Evolutionary conservation across 192 early-diverging fungal species (phyloP), one percentile per base, ranked within the genome.

Genomic region (Blastocladiella britannica): DNA sequence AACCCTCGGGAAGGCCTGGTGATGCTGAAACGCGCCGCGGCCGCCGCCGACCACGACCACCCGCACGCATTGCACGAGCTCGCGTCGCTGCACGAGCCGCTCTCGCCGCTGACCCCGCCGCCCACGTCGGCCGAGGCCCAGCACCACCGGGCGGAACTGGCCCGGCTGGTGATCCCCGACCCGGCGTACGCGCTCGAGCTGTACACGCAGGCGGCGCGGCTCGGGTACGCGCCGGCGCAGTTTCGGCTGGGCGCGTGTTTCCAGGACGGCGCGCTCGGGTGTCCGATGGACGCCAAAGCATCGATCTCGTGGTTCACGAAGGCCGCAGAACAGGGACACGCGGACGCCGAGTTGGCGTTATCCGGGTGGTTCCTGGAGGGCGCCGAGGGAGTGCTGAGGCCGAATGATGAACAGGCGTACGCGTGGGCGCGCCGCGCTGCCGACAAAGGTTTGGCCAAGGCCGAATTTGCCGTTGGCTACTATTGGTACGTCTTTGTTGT

Each of bases 311-410:
- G 92, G 89, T 98, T 97, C 75, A 86, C 90, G 24, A 72, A 77
- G 7, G 88, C 93, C 0, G 95, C 93, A 5, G 86, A 92, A 62
- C 85, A 91, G 64, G 80, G 83, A 25, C 82, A 98, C 60, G 68
- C 82, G 3, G 91, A 97, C 26, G 84, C 88, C 3, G 91, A 91
- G 63, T 70, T 98, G 28, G 90, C 89, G 20, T 72, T 98, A 5
- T 91, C 93, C 0, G 95, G 92, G 4, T 98, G 95, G 95, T 98
- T 97, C 63, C 72, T 98, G 63, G 95, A 93, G 1, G 91, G 90
- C 26, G 81, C 87, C 5, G 91, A 97, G 57, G 83, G 82, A 12
- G 78, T 91, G 8, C 65, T 99, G 63, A 75, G 75, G 57, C 91
- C 91, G 70, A 88, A 76, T 58, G 93, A 97, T 67, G 78, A 76